Conservation (phyloP, 345 rosid genomes). For the Citrus medica region DNA sequence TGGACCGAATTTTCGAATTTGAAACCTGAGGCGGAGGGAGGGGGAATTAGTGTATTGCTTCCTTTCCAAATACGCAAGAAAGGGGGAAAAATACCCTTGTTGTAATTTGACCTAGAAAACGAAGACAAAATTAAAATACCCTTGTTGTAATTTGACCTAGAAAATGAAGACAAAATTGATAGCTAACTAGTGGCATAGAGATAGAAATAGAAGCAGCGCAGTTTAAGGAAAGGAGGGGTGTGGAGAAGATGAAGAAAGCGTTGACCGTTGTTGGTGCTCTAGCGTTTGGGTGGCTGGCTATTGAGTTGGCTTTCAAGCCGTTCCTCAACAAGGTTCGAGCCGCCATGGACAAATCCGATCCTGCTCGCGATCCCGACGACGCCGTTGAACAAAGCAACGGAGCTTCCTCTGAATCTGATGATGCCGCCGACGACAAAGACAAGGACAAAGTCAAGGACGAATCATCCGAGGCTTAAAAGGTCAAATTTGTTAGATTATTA, state of each 20-base stretch:
- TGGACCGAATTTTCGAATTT: not conserved
- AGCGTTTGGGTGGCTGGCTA: conserved; percentile 73
- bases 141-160: not conserved
- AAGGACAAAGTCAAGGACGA: not conserved
- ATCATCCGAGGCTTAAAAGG: not conserved
- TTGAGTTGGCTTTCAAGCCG: conserved; percentile 81
- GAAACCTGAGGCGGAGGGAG: not conserved
- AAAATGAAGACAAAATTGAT: not conserved
- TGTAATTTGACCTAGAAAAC: not conserved
- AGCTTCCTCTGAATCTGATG: not conserved
- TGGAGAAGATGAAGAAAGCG: conserved; percentile 40
- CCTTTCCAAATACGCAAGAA: too few species aligned
- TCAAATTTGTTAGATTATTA: not conserved
- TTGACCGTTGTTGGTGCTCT: conserved; percentile 67
- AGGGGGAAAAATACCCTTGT: too few species aligned
- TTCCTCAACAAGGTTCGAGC: conserved; percentile 57
- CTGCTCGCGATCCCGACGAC: conserved; percentile 60
- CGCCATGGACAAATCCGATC: conserved; percentile 67
- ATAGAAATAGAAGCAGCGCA: not conserved
- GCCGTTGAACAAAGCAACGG: not conserved
- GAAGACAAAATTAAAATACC: not conserved
- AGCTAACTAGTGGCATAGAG: not conserved
- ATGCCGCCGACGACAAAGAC: not conserved
- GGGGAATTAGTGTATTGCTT: too few species aligned
- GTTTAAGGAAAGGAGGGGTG: not conserved